Conservation (phyloP, 768 basidiomycete species). For the Daedaleopsis sinensis region DNA sequence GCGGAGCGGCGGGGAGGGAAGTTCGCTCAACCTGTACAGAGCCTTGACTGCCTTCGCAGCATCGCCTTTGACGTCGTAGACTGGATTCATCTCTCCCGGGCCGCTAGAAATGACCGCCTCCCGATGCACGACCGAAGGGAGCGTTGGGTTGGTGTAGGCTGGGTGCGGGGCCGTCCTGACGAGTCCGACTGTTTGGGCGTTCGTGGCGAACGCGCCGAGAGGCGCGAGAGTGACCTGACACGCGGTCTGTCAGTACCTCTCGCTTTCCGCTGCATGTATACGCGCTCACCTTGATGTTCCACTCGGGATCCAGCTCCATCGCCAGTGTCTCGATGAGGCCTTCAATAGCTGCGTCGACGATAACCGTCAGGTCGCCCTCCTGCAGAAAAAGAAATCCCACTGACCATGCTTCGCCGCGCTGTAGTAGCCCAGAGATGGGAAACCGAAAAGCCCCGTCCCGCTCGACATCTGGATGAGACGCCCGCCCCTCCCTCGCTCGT, state of each 20-base stretch:
- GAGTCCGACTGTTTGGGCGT: neutral
- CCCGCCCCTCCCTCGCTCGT: slow-evolving; percentile 31
- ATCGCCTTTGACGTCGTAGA: slow-evolving; percentile 11
- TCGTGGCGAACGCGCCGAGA: slow-evolving; percentile 24
- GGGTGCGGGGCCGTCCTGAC: slow-evolving; percentile 7
- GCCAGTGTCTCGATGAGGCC: slow-evolving; percentile 41
- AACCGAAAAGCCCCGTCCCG: slow-evolving; percentile 27
- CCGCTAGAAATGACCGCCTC: neutral
- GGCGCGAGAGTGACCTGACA: slow-evolving; percentile 25
- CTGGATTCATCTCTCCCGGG: neutral
- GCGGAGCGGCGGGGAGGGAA: slow-evolving; percentile 23
- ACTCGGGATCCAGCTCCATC: slow-evolving; percentile 45
- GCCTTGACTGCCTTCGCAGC: slow-evolving; percentile 21
- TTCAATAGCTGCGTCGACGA: slow-evolving; percentile 26
- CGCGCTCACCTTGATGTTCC: slow-evolving; percentile 49
- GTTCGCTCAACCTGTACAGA: slow-evolving; percentile 21
- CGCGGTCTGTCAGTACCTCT: too few relatives aligned
- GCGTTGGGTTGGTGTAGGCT: slow-evolving; percentile 18
- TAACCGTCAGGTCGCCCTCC: neutral
- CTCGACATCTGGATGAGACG: slow-evolving; percentile 43
- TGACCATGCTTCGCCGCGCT: slow-evolving; percentile 27
- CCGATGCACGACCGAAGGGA: neutral
- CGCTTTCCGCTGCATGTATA: too few relatives aligned
- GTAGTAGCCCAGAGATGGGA: slow-evolving; percentile 23
- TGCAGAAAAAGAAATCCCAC: neutral